phyloP scores from a whole-genome alignment of 208 protist genomes.

The Vickermania ingenoplastis region DNA sequence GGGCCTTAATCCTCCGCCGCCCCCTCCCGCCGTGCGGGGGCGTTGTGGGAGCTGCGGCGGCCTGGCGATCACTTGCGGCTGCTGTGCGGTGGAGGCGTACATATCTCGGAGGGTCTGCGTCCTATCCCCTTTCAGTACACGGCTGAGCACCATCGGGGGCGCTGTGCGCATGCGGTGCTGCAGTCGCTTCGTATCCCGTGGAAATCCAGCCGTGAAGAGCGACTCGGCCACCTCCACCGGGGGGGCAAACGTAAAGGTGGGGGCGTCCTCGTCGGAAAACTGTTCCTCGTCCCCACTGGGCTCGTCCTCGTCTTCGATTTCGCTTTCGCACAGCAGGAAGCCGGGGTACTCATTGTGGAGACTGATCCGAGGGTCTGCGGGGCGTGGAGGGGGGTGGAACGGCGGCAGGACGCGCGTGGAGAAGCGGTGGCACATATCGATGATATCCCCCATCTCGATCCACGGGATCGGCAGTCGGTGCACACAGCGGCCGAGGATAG shows the following conservation, averaged over 20 bases:
- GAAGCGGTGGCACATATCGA: constrained; percentile 86
- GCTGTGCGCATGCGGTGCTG: constrained; percentile 85
- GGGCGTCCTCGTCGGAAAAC: constrained; percentile 86
- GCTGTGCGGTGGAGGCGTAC: too few species aligned
- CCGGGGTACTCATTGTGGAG: constrained; percentile 84
- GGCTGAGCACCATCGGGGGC: constrained; percentile 68
- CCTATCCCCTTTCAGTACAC: constrained; percentile 65
- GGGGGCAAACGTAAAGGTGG: constrained; percentile 81
- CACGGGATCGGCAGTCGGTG: constrained; percentile 85
- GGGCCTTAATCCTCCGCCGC: too few species aligned
- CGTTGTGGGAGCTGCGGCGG: too few species aligned
- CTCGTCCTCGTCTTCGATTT: constrained; percentile 80
- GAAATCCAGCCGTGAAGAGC: constrained; percentile 80
- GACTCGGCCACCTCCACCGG: constrained; percentile 75
- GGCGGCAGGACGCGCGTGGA: constrained; percentile 40
- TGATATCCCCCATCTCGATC: constrained; percentile 88
- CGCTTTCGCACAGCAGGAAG: constrained; percentile 82
- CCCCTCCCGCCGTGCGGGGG: too few species aligned
- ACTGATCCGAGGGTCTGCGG: constrained; percentile 80
- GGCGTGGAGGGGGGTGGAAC: constrained; percentile 77
- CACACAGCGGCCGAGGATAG: constrained; percentile 62
- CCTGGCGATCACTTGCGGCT: too few species aligned
- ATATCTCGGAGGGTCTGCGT: constrained; percentile 65
- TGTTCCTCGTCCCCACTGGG: constrained; percentile 76
- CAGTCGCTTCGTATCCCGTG: constrained; percentile 77